Evolutionary conservation across 1,284 basidiomycete genomes (phyloP).

Genomic region (Sphagnurus paluster): DNA sequence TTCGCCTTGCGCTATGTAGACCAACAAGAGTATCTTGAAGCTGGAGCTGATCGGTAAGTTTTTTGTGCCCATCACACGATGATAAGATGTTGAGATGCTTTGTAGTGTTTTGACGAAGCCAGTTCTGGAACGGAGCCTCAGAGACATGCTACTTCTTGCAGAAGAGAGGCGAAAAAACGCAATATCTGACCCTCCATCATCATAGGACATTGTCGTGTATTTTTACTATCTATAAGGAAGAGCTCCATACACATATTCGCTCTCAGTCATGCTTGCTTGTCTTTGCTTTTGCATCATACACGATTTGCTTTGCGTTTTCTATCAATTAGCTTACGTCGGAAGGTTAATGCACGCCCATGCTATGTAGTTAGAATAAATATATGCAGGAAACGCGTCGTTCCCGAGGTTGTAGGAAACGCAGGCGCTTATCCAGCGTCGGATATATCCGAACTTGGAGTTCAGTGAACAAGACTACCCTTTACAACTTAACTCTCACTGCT

Average conservation of each 20-base stretch:
- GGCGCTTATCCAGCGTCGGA: constrained; percentile 28
- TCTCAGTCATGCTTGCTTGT: background rate
- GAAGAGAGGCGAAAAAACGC: constrained; percentile 46
- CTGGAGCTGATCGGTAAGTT: constrained; percentile 75
- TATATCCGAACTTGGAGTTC: constrained; percentile 33
- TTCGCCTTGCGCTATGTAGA: constrained; percentile 28
- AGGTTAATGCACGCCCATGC: too few relatives aligned
- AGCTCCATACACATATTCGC: background rate
- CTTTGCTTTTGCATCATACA: background rate
- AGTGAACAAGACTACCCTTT: constrained; percentile 20
- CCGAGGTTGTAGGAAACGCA: background rate
- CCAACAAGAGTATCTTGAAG: constrained; percentile 69
- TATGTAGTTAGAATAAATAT: too few relatives aligned
- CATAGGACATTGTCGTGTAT: constrained; percentile 10
- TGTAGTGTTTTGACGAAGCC: constrained; percentile 68
- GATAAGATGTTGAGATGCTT: constrained; percentile 13
- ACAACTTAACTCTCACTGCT: constrained; percentile 12
- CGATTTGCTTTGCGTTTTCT: too few relatives aligned
- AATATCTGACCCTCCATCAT: constrained; percentile 7
- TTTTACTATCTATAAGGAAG: background rate
- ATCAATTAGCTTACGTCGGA: too few relatives aligned
- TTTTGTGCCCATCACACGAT: background rate
- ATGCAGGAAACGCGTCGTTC: too few relatives aligned
- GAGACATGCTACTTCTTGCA: constrained; percentile 53
- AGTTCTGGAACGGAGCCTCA: constrained; percentile 59